Evolutionary conservation across 2,329 filamentous ascomycete genomes (phyloP).

Genomic region (Amphichorda felina): DNA sequence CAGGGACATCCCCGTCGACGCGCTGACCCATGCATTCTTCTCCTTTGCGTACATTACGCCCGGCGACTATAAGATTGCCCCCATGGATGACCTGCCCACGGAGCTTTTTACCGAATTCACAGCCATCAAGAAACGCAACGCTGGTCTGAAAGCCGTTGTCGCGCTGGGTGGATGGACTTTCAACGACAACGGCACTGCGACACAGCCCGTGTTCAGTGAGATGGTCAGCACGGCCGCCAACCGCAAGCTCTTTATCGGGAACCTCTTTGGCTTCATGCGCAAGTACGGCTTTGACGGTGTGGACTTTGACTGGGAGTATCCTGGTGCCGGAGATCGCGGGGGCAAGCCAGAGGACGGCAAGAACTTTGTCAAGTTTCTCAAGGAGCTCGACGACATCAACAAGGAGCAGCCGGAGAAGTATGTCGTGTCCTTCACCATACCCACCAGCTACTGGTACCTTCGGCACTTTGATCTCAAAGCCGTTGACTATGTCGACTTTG

Average conservation of each 20-base stretch:
- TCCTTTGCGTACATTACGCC: constrained; percentile 23
- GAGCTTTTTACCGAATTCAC: constrained; percentile 10
- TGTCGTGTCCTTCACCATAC: constrained; percentile 6
- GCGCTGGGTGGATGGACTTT: constrained; percentile 26
- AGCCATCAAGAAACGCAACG: constrained; percentile 13
- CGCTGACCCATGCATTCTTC: constrained; percentile 19
- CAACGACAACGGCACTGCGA: constrained; percentile 7
- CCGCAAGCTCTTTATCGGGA: constrained; percentile 1
- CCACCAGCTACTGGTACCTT: constrained; percentile 12
- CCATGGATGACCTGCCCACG: constrained; percentile 11
- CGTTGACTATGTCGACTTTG: constrained; percentile 3
- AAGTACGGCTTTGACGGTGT: constrained; percentile 6
- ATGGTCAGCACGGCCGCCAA: constrained; percentile 7
- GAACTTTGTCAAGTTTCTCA: constrained; percentile 7
- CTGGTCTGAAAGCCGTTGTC: constrained; percentile 14
- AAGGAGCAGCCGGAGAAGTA: no score
- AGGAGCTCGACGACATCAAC: background rate
- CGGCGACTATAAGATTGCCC: constrained; percentile 12
- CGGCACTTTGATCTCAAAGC: constrained; percentile 6
- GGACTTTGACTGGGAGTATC: constrained; percentile 8
- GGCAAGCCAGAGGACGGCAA: constrained; percentile 5
- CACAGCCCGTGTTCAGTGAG: constrained; percentile 11
- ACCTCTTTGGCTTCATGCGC: constrained; percentile 4
- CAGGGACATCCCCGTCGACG: constrained; percentile 11
- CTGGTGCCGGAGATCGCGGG: constrained; percentile 5